Percentiles rank a stretch among this genome's conserved stretches.
Conservation (phyloP, 768 basidiomycete species). For the Lepiota subincarnata region DNA sequence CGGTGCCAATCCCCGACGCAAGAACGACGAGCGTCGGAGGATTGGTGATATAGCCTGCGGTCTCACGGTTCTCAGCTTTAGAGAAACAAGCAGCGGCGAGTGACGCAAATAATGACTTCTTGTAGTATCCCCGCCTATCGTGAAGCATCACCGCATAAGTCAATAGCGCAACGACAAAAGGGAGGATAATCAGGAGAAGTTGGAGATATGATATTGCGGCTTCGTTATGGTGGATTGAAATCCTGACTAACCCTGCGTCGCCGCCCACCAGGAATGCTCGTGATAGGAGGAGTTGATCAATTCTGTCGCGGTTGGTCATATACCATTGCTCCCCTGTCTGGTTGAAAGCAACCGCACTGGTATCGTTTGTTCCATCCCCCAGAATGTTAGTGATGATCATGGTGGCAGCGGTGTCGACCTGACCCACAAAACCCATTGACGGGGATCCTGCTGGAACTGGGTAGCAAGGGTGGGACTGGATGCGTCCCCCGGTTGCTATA, state of each 20-base stretch:
- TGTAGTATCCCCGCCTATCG: slow-evolving; percentile 16
- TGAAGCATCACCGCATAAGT: slow-evolving; percentile 8
- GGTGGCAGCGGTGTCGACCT: slow-evolving; percentile 16
- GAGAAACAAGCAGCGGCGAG: too few relatives aligned
- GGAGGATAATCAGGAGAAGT: slow-evolving; percentile 16
- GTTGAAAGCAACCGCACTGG: slow-evolving; percentile 12
- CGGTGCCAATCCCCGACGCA: too few relatives aligned
- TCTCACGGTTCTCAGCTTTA: too few relatives aligned
- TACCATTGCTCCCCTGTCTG: slow-evolving; percentile 16
- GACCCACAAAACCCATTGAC: slow-evolving; percentile 11
- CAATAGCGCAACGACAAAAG: slow-evolving; percentile 8
- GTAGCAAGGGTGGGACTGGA: slow-evolving; percentile 13
- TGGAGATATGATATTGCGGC: slow-evolving; percentile 2
- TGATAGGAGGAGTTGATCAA: slow-evolving; percentile 17
- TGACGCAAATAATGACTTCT: slow-evolving; percentile 15
- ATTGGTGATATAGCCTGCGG: too few relatives aligned
- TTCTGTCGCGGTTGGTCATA: not conserved
- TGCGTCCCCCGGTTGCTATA: slow-evolving; percentile 14
- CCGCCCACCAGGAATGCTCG: slow-evolving; percentile 18
- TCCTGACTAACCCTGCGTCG: slow-evolving; percentile 4
- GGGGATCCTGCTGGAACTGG: too few relatives aligned
- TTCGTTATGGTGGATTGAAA: slow-evolving; percentile 12
- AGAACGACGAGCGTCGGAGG: too few relatives aligned
- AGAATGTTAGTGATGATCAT: slow-evolving; percentile 14
- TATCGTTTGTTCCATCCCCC: slow-evolving; percentile 17